A percentile compares a stretch with the other conserved stretches of the same genome.
Conservation (phyloP, 768 basidiomycete species). For the Termitomyces sp. region DNA sequence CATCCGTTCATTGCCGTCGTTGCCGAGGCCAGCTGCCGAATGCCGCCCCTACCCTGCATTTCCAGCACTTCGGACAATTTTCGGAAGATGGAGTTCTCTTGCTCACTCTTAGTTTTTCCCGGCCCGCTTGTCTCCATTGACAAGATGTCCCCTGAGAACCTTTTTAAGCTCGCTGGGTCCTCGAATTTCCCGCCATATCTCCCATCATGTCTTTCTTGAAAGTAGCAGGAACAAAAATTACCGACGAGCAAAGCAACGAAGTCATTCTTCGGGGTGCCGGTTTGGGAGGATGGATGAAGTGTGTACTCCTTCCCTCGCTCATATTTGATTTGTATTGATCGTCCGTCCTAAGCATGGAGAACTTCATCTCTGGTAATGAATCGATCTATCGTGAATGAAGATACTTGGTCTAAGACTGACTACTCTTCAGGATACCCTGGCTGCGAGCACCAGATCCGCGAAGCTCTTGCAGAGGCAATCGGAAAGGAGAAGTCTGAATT, state of each 20-base stretch:
- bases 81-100: conserved; percentile 18
- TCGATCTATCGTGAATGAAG: not conserved
- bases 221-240: conserved; percentile 54
- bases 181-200: not conserved
- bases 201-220: conserved; percentile 46
- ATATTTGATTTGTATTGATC: conserved; percentile 4
- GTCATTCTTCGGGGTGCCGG: conserved; percentile 68
- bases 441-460: conserved; percentile 75
- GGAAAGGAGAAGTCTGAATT: conserved; percentile 65
- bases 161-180: conserved; percentile 8
- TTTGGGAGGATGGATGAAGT: conserved; percentile 88
- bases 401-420: not conserved
- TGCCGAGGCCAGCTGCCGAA: not conserved
- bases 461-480: conserved; percentile 57
- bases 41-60: not conserved
- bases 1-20: not conserved
- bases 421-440: conserved; percentile 59
- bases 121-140: conserved; percentile 2
- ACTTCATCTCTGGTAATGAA: conserved; percentile 60
- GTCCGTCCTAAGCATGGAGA: conserved; percentile 55
- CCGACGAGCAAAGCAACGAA: conserved; percentile 51
- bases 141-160: conserved; percentile 2
- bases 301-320: conserved; percentile 23
- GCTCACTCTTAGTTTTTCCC: not conserved
- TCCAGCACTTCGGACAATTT: conserved; percentile 8